phyloP scores from a whole-genome alignment of 148 eudicot genomes.

The Bassia scoparia region DNA sequence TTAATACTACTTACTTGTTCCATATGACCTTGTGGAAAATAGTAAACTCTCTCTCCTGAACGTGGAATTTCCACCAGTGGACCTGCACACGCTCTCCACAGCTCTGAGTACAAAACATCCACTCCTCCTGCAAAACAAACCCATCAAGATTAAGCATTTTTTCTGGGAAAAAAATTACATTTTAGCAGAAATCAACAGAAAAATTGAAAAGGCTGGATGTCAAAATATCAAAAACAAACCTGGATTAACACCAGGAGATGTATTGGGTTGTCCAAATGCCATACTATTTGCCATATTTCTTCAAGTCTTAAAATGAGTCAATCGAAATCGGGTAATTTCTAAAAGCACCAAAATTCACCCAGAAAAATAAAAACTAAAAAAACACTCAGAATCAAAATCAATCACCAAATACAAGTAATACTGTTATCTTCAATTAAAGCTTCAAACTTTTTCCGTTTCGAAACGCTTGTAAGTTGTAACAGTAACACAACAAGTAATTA shows the following conservation, averaged over 20 bases:
- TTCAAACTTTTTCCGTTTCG: constrained; percentile 22
- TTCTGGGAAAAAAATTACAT: background rate
- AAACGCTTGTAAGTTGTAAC: constrained; percentile 25
- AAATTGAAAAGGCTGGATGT: background rate
- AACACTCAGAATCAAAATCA: background rate
- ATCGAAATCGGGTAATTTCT: background rate
- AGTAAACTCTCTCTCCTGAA: constrained; percentile 55
- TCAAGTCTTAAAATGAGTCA: constrained; percentile 6
- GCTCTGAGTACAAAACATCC: constrained; percentile 53
- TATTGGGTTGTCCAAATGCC: constrained; percentile 43
- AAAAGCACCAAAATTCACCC: background rate
- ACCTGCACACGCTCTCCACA: constrained; percentile 96
- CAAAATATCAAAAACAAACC: constrained; percentile 22
- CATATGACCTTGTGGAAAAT: constrained; percentile 95
- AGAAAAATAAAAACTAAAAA: background rate
- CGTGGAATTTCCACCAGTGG: constrained; percentile 80
- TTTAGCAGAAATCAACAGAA: background rate
- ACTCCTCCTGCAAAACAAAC: constrained; percentile 23
- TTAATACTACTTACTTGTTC: constrained; percentile 60
- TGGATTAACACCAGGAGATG: constrained; percentile 31
- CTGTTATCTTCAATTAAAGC: constrained; percentile 11
- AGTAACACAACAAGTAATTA: background rate
- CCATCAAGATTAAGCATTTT: background rate
- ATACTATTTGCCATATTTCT: constrained; percentile 20
- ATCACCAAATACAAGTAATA: background rate